These are phyloP conservation scores for Dryadomyces quercivorus DNA, from an alignment of 2,329 filamentous ascomycete genomes.

Conservation along the genomic window DNA sequence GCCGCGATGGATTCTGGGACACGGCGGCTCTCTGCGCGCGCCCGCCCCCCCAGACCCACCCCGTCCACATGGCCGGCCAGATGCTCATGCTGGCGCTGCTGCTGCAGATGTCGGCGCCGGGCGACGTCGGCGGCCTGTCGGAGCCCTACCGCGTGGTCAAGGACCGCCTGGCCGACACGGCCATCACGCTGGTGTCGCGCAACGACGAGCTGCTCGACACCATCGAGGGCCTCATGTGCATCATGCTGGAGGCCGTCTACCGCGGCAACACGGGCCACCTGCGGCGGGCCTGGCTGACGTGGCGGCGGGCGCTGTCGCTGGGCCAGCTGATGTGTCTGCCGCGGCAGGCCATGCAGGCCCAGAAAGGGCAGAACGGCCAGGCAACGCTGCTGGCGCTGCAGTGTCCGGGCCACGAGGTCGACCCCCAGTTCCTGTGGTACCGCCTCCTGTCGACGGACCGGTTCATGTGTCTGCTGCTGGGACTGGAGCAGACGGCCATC, in stretches of 20 bases:
- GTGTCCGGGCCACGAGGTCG: constrained; percentile 12
- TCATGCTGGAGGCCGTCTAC: constrained; percentile 35
- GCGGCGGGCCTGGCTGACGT: constrained; percentile 30
- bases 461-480: constrained; percentile 33
- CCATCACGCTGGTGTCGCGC: constrained; percentile 24
- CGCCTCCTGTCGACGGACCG: constrained; percentile 32
- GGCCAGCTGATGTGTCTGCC: constrained; percentile 11
- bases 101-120: constrained; percentile 18
- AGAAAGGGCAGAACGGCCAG: neutral
- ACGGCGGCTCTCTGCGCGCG: neutral
- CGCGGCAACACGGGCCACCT: constrained; percentile 33
- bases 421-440: constrained; percentile 30
- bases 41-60: constrained; percentile 12
- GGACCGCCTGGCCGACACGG: constrained; percentile 4
- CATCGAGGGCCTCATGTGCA: constrained; percentile 35
- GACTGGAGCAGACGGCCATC: constrained; percentile 26
- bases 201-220: constrained; percentile 33
- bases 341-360: neutral
- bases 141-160: constrained; percentile 7
- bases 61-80: constrained; percentile 19
- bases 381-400: constrained; percentile 8
- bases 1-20: constrained; percentile 2
- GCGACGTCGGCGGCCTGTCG: constrained; percentile 11
- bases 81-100: constrained; percentile 20
- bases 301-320: constrained; percentile 28